Evolutionary conservation across 805 yeast genomes (phyloP).

Genomic region (Wickerhamiella dianesei): DNA sequence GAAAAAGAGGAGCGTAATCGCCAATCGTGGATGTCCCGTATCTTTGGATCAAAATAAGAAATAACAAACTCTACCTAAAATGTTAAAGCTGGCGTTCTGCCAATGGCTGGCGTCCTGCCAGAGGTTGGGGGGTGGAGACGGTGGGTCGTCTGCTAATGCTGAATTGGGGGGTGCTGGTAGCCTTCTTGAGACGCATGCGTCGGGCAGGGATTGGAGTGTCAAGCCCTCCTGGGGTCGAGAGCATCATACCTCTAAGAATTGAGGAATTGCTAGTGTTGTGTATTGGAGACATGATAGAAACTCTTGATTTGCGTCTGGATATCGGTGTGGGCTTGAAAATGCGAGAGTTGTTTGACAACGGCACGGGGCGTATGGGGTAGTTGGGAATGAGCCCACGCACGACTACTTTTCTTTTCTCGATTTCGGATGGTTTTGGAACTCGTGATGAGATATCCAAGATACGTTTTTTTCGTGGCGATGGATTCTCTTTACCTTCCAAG

Average conservation of each 20-base stretch:
- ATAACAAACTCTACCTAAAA: no score
- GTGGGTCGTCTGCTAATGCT: neutral
- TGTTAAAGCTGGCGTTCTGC: neutral
- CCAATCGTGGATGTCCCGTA: constrained; percentile 28
- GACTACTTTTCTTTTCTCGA: neutral
- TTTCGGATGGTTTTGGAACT: neutral
- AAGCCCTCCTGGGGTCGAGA: neutral
- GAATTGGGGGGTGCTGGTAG: neutral
- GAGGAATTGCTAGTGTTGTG: neutral
- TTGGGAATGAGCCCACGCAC: no score
- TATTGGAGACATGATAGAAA: neutral
- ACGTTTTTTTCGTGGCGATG: neutral
- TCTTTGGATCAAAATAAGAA: constrained; percentile 33
- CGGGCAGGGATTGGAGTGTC: neutral
- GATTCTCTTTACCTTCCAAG: neutral
- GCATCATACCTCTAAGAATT: neutral
- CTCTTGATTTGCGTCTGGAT: no score
- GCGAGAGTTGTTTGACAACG: no score
- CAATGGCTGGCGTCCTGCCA: neutral
- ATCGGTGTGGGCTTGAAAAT: no score
- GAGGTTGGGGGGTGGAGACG: neutral
- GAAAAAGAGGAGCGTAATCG: constrained; percentile 30
- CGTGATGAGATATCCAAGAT: neutral
- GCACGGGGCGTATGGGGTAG: no score
- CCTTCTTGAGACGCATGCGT: neutral